Conservation (phyloP, 345 rosid genomes). For the Gossypium herbaceum region DNA sequence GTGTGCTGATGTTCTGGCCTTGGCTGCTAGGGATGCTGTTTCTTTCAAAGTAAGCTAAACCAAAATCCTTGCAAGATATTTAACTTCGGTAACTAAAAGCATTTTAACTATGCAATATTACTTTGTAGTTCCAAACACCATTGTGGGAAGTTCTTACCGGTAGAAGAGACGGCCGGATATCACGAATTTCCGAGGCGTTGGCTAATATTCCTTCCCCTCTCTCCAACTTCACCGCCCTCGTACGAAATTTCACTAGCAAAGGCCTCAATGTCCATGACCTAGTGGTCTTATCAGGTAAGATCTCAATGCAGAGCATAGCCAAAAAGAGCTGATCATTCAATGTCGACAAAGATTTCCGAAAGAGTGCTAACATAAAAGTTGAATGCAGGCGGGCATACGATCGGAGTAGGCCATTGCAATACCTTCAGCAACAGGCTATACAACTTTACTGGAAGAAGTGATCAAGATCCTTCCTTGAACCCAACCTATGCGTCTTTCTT, state of each 20-base stretch:
- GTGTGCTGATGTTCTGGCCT: slow-evolving; percentile 58
- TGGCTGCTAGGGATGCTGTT: slow-evolving; percentile 56
- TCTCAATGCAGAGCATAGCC: neutral
- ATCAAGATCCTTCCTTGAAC: slow-evolving; percentile 53
- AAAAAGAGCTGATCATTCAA: neutral
- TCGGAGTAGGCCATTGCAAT: slow-evolving; percentile 55
- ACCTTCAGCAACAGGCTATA: slow-evolving; percentile 51
- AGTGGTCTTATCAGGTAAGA: slow-evolving; percentile 63
- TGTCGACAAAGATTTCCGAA: neutral
- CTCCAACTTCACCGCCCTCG: slow-evolving; percentile 43
- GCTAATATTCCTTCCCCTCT: slow-evolving; percentile 53
- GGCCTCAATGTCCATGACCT: slow-evolving; percentile 59
- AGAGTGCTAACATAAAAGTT: neutral
- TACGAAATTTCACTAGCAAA: slow-evolving; percentile 28
- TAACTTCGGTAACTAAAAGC: neutral
- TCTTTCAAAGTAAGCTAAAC: slow-evolving; percentile 39
- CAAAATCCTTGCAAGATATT: too few relatives aligned
- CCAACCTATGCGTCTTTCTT: slow-evolving; percentile 32
- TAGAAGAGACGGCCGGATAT: slow-evolving; percentile 51
- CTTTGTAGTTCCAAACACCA: neutral
- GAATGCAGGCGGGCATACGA: slow-evolving; percentile 53
- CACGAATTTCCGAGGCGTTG: slow-evolving; percentile 35
- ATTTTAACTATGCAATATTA: neutral
- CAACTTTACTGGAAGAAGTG: slow-evolving; percentile 66
- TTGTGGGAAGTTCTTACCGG: neutral